phyloP scores from a whole-genome alignment of 2,329 filamentous ascomycete species.

The Fusarium sp. region DNA sequence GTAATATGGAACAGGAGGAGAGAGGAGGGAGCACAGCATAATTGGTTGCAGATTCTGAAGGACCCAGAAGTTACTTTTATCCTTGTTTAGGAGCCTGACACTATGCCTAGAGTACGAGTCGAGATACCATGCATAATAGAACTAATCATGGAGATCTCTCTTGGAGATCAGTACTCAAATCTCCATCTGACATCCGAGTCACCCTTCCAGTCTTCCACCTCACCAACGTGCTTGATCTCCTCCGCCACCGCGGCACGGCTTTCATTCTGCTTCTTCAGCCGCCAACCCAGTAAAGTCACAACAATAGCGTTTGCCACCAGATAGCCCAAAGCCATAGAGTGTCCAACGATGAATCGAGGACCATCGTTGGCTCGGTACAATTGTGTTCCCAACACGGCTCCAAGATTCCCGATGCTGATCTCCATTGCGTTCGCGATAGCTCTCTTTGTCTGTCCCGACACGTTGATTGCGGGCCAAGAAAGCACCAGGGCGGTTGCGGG shows the following conservation, averaged over 20 bases:
- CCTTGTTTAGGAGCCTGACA: background rate
- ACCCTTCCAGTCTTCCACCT: constrained; percentile 67
- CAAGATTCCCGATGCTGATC: constrained; percentile 77
- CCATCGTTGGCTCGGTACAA: constrained; percentile 70
- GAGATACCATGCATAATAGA: background rate
- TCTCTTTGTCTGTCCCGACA: constrained; percentile 77
- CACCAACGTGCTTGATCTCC: constrained; percentile 62
- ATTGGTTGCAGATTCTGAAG: constrained; percentile 16
- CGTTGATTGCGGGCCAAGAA: constrained; percentile 79
- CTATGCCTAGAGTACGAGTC: background rate
- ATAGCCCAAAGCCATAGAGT: constrained; percentile 75
- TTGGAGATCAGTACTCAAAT: constrained; percentile 64
- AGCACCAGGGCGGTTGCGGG: constrained; percentile 72
- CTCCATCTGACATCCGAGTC: constrained; percentile 75
- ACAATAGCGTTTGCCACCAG: constrained; percentile 69
- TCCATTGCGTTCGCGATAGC: constrained; percentile 77
- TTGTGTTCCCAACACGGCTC: constrained; percentile 77
- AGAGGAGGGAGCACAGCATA: background rate
- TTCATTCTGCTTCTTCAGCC: constrained; percentile 69
- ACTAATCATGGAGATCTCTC: background rate
- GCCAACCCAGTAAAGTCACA: constrained; percentile 62
- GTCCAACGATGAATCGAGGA: constrained; percentile 74
- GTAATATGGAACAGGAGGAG: constrained; percentile 2
- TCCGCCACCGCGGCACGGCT: constrained; percentile 57
- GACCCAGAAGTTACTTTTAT: constrained; percentile 14